A percentile compares a stretch with the other conserved stretches of the same genome.
Conservation (phyloP, 805 yeast species). For the Wickerhamiella lipophila region DNA sequence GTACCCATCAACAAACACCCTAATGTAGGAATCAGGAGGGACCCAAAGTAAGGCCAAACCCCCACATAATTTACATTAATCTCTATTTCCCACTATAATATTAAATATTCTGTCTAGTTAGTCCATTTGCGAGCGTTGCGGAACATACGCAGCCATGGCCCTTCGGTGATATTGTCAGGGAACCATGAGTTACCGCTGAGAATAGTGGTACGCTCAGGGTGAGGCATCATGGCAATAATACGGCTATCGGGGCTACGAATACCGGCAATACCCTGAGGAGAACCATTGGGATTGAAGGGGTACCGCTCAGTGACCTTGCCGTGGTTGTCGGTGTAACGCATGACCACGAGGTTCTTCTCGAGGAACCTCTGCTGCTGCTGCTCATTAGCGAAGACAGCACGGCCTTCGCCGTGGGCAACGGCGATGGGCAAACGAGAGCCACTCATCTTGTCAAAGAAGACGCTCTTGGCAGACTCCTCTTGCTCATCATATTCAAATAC, state of each 20-base stretch:
- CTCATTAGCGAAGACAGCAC: conserved; percentile 53
- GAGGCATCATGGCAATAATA: conserved; percentile 98
- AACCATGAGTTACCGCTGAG: conserved; percentile 85
- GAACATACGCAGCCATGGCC: conserved; percentile 89
- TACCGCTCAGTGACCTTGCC: conserved; percentile 71
- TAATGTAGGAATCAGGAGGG: too few species aligned
- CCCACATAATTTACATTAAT: neutral
- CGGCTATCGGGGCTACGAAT: conserved; percentile 82
- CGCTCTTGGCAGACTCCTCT: conserved; percentile 32
- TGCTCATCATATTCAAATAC: conserved; percentile 37
- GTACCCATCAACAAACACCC: too few species aligned
- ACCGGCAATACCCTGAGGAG: conserved; percentile 88
- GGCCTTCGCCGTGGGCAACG: conserved; percentile 98
- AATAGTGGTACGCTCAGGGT: conserved; percentile 90
- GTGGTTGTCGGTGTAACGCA: conserved; percentile 82
- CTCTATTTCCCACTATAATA: neutral
- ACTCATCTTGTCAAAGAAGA: conserved; percentile 79
- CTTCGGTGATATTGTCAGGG: conserved; percentile 40
- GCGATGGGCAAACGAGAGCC: conserved; percentile 94
- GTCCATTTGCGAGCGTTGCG: conserved; percentile 93
- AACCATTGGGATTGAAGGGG: conserved; percentile 95
- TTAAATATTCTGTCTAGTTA: neutral
- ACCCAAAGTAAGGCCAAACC: too few species aligned
- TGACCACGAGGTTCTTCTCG: conserved; percentile 39
- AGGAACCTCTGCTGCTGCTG: conserved; percentile 39